A percentile compares a stretch with the other conserved stretches of the same genome.
Conservation (phyloP, 495 filamentous ascomycete species). For the Amphirosellinia nigrospora region DNA sequence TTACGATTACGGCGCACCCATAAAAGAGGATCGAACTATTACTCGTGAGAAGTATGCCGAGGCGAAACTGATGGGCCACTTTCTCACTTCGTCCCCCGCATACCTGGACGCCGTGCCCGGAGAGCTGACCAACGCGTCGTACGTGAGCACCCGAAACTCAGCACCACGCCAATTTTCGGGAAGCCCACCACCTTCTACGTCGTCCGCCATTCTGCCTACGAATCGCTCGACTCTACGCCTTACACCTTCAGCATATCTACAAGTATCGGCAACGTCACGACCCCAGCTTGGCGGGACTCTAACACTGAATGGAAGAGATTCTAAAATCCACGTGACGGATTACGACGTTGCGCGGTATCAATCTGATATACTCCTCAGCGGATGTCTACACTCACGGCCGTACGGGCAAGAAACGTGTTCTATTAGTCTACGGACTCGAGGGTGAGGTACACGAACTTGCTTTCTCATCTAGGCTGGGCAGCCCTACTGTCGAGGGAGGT, state of each 20-base stretch:
- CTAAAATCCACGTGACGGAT: conserved; percentile 75
- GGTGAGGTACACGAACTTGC: conserved; percentile 71
- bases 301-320: conserved; percentile 73
- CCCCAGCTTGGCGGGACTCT: conserved; percentile 68
- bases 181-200: conserved; percentile 64
- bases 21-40: conserved; percentile 69
- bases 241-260: conserved; percentile 70
- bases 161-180: conserved; percentile 63
- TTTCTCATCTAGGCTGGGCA: conserved; percentile 50
- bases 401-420: conserved; percentile 51
- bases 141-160: conserved; percentile 60
- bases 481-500: conserved; percentile 57
- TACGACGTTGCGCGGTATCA: conserved; percentile 69
- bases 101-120: conserved; percentile 65
- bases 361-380: conserved; percentile 74
- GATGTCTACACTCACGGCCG: conserved; percentile 72
- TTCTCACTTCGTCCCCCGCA: conserved; percentile 69
- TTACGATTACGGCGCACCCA: conserved; percentile 73
- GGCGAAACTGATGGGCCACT: conserved; percentile 75
- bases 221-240: conserved; percentile 55
- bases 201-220: conserved; percentile 68
- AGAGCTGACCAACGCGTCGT: conserved; percentile 37
- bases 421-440: conserved; percentile 74
- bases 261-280: conserved; percentile 62
- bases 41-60: conserved; percentile 80